phyloP scores from a whole-genome alignment of 2,329 filamentous ascomycete genomes.

The Curvularia lunata region DNA sequence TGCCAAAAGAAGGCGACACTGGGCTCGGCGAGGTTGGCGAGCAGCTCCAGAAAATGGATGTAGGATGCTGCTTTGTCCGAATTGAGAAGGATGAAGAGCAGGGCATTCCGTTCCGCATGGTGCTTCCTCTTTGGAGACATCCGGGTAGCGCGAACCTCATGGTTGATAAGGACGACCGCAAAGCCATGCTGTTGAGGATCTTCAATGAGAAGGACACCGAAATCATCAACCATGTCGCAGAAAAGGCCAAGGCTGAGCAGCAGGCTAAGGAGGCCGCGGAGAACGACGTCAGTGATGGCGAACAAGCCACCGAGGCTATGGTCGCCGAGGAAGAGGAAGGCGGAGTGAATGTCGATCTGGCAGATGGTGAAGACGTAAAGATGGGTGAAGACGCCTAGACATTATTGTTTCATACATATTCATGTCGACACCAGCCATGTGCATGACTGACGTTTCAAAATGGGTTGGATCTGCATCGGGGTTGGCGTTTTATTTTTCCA shows the following conservation, averaged over 20 bases:
- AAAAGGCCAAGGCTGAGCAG: conserved; percentile 40
- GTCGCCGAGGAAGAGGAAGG: conserved; percentile 10
- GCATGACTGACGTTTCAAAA: not conserved
- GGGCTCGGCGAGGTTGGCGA: conserved; percentile 87
- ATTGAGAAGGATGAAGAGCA: conserved; percentile 76
- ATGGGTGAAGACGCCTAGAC: conserved; percentile 11
- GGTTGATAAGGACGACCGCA: conserved; percentile 95
- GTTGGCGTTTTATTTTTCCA: conserved; percentile 9
- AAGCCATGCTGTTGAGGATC: conserved; percentile 85
- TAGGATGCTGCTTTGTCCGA: conserved; percentile 89
- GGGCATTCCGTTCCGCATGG: conserved; percentile 76
- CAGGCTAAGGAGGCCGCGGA: conserved; percentile 25
- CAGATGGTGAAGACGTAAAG: conserved; percentile 10
- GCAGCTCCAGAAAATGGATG: conserved; percentile 75
- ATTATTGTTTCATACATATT: not conserved
- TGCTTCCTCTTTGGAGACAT: conserved; percentile 92
- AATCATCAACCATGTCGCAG: conserved; percentile 56
- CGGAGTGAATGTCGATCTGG: conserved; percentile 10
- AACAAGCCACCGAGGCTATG: conserved; percentile 13
- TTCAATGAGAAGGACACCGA: conserved; percentile 89
- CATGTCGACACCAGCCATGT: not conserved
- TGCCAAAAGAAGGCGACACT: conserved; percentile 75
- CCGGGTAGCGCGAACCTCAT: conserved; percentile 92
- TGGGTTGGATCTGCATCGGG: conserved; percentile 9
- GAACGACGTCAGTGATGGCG: conserved; percentile 10